Evolutionary conservation across 805 yeast species (phyloP).

Genomic region (Maudiozyma turicensis): DNA sequence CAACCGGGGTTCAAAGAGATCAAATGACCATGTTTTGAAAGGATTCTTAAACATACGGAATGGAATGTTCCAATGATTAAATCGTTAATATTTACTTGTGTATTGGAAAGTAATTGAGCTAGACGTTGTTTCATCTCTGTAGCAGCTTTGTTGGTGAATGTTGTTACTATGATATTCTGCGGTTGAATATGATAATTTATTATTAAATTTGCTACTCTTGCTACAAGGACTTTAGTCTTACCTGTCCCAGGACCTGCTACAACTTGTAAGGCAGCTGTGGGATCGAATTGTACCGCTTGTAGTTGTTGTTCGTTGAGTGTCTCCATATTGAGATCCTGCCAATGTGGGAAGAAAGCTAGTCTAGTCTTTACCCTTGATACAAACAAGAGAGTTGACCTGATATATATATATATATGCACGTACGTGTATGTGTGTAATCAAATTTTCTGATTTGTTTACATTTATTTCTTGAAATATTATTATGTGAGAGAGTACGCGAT

Average conservation of each 20-base stretch:
- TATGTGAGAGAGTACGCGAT: too few species aligned
- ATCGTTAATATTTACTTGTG: conserved; percentile 30
- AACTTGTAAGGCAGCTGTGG: conserved; percentile 37
- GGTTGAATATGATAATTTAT: conserved; percentile 46
- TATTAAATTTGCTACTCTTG: conserved; percentile 67
- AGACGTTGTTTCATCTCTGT: conserved; percentile 70
- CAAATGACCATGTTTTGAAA: conserved; percentile 44
- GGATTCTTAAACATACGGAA: conserved; percentile 57
- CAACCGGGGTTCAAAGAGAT: conserved; percentile 38
- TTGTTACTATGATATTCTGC: conserved; percentile 63
- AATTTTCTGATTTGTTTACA: too few species aligned
- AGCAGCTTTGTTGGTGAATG: conserved; percentile 91
- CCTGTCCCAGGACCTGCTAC: conserved; percentile 65
- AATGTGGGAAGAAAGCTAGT: background rate
- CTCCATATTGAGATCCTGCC: background rate
- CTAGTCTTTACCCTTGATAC: background rate
- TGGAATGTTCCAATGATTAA: conserved; percentile 85
- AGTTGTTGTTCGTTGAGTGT: conserved; percentile 33
- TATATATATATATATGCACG: too few species aligned
- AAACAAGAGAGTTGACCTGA: too few species aligned
- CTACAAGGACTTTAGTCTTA: conserved; percentile 74
- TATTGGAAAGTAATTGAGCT: conserved; percentile 25
- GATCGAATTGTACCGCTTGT: conserved; percentile 36
- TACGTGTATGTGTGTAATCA: too few species aligned
- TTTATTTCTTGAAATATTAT: too few species aligned